These are phyloP conservation scores for Leccinum fuscescens DNA, from an alignment of 1,284 basidiomycete species.

Conservation along the genomic window DNA sequence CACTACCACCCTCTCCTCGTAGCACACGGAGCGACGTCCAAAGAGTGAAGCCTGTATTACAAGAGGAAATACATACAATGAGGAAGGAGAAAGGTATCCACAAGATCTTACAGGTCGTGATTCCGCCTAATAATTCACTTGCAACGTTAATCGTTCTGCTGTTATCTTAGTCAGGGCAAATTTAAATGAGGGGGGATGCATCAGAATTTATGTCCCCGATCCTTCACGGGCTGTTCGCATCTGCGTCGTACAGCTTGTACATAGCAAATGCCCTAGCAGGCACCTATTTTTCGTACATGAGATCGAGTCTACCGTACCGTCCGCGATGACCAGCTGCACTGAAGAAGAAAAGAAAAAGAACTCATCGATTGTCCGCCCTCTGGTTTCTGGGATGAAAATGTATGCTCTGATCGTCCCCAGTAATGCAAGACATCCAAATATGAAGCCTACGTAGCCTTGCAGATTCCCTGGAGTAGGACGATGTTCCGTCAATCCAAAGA, in stretches of 20 bases:
- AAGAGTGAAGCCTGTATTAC: too few species aligned
- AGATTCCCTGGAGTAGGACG: conserved; percentile 18
- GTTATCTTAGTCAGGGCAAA: neutral
- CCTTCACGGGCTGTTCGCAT: neutral
- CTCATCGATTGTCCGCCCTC: conserved; percentile 32
- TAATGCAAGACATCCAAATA: conserved; percentile 29
- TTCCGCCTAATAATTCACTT: neutral
- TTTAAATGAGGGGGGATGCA: neutral
- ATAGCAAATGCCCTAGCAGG: conserved; percentile 20
- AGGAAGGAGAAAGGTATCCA: neutral
- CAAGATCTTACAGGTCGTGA: neutral
- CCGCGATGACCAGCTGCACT: neutral
- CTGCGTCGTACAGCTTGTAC: conserved; percentile 17
- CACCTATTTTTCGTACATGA: conserved; percentile 25
- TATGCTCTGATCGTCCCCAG: conserved; percentile 24
- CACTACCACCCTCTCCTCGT: too few species aligned
- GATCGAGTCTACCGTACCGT: conserved; percentile 19
- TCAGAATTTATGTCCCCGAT: neutral
- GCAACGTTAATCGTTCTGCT: neutral
- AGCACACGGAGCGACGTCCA: too few species aligned
- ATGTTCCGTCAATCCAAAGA: neutral
- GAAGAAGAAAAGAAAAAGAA: neutral
- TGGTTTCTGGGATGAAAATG: conserved; percentile 31
- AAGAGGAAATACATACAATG: too few species aligned
- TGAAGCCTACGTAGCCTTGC: conserved; percentile 31